Conservation (phyloP, 202 grass and related monocot species). For the Zoysia matrella region DNA sequence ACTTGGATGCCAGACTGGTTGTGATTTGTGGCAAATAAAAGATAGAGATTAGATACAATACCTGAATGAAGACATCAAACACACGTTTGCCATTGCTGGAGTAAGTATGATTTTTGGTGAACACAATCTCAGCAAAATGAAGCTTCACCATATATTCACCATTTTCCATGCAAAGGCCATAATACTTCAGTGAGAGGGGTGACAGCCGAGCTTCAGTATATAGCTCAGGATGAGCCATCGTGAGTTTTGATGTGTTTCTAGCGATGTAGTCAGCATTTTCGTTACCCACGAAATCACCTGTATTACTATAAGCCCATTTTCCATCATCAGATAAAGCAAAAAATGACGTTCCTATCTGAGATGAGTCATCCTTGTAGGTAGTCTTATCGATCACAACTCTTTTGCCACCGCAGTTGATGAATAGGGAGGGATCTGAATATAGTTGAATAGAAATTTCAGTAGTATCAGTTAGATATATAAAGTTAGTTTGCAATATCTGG, state of each 20-base stretch:
- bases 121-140: constrained; percentile 90
- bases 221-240: constrained; percentile 58
- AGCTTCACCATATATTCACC: constrained; percentile 72
- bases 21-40: constrained; percentile 10
- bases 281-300: constrained; percentile 87
- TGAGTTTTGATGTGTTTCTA: constrained; percentile 59
- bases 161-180: constrained; percentile 80
- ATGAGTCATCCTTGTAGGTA: constrained; percentile 68
- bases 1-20: background rate
- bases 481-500: background rate
- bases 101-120: constrained; percentile 77
- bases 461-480: constrained; percentile 9
- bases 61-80: constrained; percentile 92
- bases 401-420: constrained; percentile 89
- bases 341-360: constrained; percentile 68
- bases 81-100: constrained; percentile 75
- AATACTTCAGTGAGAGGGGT: constrained; percentile 90
- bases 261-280: constrained; percentile 68
- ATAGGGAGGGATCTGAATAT: constrained; percentile 75
- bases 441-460: constrained; percentile 37
- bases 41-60: constrained; percentile 33
- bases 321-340: constrained; percentile 49
- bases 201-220: constrained; percentile 81
- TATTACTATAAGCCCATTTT: constrained; percentile 93
- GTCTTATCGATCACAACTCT: constrained; percentile 41